Evolutionary conservation across 495 filamentous ascomycete species (phyloP).

Genomic region (Penicillium malachiteum): DNA sequence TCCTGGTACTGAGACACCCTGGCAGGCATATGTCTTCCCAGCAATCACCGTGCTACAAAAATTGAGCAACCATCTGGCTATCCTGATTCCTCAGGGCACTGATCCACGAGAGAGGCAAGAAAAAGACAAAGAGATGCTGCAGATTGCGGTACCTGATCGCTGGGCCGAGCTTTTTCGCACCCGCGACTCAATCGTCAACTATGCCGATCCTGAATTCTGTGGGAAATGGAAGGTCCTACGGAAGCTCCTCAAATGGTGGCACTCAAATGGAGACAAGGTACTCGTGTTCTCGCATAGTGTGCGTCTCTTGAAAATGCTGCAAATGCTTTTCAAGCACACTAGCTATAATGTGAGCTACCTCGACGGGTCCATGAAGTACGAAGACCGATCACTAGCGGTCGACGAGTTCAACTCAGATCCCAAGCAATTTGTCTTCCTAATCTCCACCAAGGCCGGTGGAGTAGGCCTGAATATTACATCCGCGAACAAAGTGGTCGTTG

Average conservation of each 20-base stretch:
- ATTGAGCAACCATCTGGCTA: conserved; percentile 86
- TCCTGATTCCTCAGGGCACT: conserved; percentile 70
- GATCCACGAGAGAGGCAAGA: conserved; percentile 75
- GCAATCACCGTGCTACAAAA: conserved; percentile 78
- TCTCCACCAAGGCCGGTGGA: conserved; percentile 89
- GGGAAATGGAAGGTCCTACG: conserved; percentile 95
- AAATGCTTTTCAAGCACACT: conserved; percentile 82
- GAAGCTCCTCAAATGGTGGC: conserved; percentile 87
- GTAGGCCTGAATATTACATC: conserved; percentile 93
- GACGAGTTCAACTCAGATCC: conserved; percentile 92
- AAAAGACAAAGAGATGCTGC: conserved; percentile 74
- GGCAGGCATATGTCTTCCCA: conserved; percentile 86
- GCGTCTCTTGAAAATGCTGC: conserved; percentile 78
- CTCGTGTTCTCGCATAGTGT: conserved; percentile 92
- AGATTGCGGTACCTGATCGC: conserved; percentile 69
- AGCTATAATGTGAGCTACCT: conserved; percentile 91
- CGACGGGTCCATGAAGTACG: conserved; percentile 83
- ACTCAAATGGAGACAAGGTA: conserved; percentile 86
- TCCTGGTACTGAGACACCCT: conserved; percentile 54
- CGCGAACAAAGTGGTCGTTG: conserved; percentile 96
- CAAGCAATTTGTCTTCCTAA: conserved; percentile 89
- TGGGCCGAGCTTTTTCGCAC: conserved; percentile 76
- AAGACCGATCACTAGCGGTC: conserved; percentile 74
- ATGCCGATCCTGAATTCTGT: conserved; percentile 88
- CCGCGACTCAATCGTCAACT: conserved; percentile 76